Evolutionary conservation across 2,329 filamentous ascomycete species (phyloP).

Genomic region (Samsoniella hepiali): DNA sequence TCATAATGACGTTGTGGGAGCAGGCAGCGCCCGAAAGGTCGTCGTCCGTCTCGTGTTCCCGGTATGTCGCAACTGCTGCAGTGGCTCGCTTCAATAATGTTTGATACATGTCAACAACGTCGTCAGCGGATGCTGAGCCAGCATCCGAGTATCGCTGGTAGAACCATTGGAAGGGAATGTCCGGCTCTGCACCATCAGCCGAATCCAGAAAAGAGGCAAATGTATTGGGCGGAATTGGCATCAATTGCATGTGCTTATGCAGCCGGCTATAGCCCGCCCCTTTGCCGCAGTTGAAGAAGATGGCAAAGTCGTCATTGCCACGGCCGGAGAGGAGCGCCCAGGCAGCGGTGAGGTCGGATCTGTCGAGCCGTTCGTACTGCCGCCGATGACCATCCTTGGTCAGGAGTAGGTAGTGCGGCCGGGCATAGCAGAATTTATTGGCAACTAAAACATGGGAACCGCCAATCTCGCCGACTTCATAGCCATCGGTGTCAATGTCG

Average conservation of each 20-base stretch:
- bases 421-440: constrained; percentile 48
- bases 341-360: constrained; percentile 39
- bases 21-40: constrained; percentile 20
- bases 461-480: constrained; percentile 39
- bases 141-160: constrained; percentile 21
- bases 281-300: constrained; percentile 46
- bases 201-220: constrained; percentile 29
- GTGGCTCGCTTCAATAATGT: constrained; percentile 23
- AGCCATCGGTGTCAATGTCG: constrained; percentile 41
- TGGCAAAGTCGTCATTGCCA: constrained; percentile 32
- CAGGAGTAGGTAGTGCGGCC: constrained; percentile 46
- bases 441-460: constrained; percentile 42
- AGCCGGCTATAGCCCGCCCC: constrained; percentile 43
- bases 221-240: constrained; percentile 31
- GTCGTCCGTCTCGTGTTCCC: constrained; percentile 12
- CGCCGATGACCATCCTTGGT: constrained; percentile 44
- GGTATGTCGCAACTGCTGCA: not conserved
- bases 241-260: constrained; percentile 49
- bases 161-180: constrained; percentile 37
- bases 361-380: constrained; percentile 42
- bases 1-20: constrained; percentile 46
- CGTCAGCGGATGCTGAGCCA: not conserved
- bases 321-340: constrained; percentile 29
- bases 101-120: constrained; percentile 27
- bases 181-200: constrained; percentile 11